Evolutionary conservation across 257 asterid genomes (phyloP).

Genomic region (Fraxinus anomala): DNA sequence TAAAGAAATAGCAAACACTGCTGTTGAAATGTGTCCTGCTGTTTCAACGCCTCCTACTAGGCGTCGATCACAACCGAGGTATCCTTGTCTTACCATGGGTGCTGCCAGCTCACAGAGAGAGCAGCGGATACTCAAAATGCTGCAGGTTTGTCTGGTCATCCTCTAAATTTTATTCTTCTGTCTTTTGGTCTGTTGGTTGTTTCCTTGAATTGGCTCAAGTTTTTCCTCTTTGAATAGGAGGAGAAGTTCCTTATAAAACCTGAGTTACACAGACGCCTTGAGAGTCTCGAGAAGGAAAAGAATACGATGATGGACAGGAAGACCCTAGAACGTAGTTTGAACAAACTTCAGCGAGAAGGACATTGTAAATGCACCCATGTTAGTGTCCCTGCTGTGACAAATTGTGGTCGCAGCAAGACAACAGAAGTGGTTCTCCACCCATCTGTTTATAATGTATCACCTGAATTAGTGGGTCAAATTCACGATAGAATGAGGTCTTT

Average conservation of each 20-base stretch:
- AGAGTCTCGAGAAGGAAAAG: conserved; percentile 70
- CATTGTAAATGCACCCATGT: conserved; percentile 69
- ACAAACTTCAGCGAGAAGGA: conserved; percentile 84
- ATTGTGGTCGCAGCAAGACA: conserved; percentile 68
- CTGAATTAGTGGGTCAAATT: conserved; percentile 68
- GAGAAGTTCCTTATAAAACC: conserved; percentile 82
- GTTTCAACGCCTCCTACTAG: conserved; percentile 39
- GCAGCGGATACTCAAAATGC: conserved; percentile 73
- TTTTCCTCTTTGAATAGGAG: conserved; percentile 57
- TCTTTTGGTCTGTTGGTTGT: conserved; percentile 27
- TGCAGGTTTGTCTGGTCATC: conserved; percentile 63
- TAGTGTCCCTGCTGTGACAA: conserved; percentile 74
- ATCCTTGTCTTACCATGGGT: conserved; percentile 59
- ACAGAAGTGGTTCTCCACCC: conserved; percentile 84
- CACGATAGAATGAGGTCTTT: conserved; percentile 75
- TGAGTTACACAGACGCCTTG: conserved; percentile 80
- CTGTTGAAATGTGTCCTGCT: conserved; percentile 39
- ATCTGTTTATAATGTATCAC: conserved; percentile 49
- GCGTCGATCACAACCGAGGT: conserved; percentile 48
- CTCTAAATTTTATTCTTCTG: conserved; percentile 24
- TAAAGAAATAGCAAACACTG: conserved; percentile 34
- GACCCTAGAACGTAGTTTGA: conserved; percentile 72
- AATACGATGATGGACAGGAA: conserved; percentile 65
- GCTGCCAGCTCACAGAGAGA: conserved; percentile 68
- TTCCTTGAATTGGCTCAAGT: conserved; percentile 24